Conservation (phyloP, 192 early-diverging fungal genomes). For the Umbelopsis sp. region DNA sequence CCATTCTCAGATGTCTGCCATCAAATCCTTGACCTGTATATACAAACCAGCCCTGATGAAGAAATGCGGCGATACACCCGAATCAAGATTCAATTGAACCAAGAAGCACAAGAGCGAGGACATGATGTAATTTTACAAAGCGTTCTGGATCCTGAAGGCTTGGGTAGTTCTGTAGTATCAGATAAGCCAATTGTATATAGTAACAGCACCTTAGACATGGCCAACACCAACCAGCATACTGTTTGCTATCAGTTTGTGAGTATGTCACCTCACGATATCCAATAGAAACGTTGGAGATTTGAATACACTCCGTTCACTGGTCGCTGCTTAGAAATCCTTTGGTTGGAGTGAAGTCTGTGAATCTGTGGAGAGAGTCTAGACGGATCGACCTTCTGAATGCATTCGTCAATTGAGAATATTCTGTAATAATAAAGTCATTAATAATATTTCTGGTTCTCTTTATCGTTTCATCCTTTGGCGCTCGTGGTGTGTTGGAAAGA, state of each 20-base stretch:
- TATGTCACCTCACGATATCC: constrained; percentile 15
- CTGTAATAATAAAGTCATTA: too few relatives aligned
- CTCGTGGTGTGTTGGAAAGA: too few relatives aligned
- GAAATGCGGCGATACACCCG: constrained; percentile 40
- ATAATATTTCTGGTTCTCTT: too few relatives aligned
- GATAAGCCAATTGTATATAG: constrained; percentile 18
- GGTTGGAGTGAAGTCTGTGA: background rate
- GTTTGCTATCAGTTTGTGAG: constrained; percentile 35
- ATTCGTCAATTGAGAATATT: background rate
- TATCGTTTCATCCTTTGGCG: too few relatives aligned
- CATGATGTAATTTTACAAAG: constrained; percentile 20
- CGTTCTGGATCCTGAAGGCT: background rate
- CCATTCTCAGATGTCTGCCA: constrained; percentile 44
- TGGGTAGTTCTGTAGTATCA: background rate
- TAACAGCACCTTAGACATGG: constrained; percentile 25
- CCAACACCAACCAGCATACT: constrained; percentile 35
- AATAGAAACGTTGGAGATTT: constrained; percentile 11
- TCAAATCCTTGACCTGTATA: constrained; percentile 53
- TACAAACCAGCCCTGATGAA: constrained; percentile 37
- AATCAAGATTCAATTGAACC: constrained; percentile 53
- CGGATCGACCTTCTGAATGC: too few relatives aligned
- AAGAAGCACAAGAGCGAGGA: constrained; percentile 34
- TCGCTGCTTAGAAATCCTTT: constrained; percentile 1
- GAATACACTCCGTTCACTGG: constrained; percentile 1
- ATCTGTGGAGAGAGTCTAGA: background rate